A percentile compares a stretch with the other conserved stretches of the same genome.
phyloP scores from a whole-genome alignment of 495 filamentous ascomycete species.

The Aspergillus nanangensis region DNA sequence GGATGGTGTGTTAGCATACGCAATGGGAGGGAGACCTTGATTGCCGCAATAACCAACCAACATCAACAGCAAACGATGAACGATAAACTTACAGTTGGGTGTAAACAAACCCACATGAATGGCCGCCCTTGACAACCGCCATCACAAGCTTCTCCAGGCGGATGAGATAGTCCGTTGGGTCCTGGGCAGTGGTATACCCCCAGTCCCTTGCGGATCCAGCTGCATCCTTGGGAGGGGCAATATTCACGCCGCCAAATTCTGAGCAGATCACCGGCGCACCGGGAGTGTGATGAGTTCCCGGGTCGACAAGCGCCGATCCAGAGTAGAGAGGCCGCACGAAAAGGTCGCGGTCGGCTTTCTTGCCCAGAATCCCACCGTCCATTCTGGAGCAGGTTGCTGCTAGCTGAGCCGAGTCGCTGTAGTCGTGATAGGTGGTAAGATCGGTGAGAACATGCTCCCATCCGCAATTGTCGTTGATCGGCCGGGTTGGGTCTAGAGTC shows the following conservation, averaged over 20 bases:
- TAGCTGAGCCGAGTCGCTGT: conserved; percentile 46
- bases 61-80: neutral
- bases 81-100: conserved; percentile 36
- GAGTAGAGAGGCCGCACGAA: conserved; percentile 40
- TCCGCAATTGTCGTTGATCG: conserved; percentile 62
- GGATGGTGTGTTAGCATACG: too few relatives aligned
- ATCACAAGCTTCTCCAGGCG: conserved; percentile 31
- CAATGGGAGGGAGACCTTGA: too few relatives aligned
- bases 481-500: conserved; percentile 51
- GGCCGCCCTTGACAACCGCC: conserved; percentile 30
- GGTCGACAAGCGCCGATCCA: conserved; percentile 26
- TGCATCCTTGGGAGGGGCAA: conserved; percentile 36
- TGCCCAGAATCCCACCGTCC: conserved; percentile 39
- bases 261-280: conserved; percentile 53
- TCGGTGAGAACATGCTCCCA: conserved; percentile 59
- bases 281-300: conserved; percentile 37
- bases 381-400: conserved; percentile 40
- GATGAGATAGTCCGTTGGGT: conserved; percentile 27
- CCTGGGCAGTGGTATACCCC: conserved; percentile 35
- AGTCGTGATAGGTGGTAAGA: conserved; percentile 59
- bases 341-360: conserved; percentile 40
- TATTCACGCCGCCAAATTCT: conserved; percentile 59
- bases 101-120: conserved; percentile 34
- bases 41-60: neutral
- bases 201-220: conserved; percentile 27